Conservation (phyloP, 495 filamentous ascomycete genomes). For the Penicillium simplicissimum region DNA sequence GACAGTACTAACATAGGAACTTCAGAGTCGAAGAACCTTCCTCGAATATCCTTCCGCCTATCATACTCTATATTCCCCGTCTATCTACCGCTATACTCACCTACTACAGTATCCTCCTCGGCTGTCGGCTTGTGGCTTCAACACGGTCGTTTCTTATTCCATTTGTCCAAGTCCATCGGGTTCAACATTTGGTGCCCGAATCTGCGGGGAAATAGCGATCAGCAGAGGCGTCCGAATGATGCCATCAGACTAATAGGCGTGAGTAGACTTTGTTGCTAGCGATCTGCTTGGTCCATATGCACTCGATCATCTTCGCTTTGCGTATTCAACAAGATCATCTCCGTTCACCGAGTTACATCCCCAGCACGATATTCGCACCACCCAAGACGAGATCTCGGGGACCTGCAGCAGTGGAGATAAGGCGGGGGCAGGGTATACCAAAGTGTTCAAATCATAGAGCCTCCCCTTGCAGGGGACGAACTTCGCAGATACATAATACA, state of each 20-base stretch:
- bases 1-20: background rate
- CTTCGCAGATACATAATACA: slow-evolving; percentile 3
- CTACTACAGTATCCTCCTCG: background rate
- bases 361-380: background rate
- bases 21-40: background rate
- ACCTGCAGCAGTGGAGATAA: slow-evolving; percentile 21
- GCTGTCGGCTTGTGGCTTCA: slow-evolving; percentile 8
- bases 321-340: background rate
- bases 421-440: slow-evolving; percentile 7
- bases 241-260: background rate
- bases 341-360: background rate
- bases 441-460: slow-evolving; percentile 22
- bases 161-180: background rate
- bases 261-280: no score
- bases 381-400: background rate
- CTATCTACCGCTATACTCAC: background rate
- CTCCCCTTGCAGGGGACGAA: slow-evolving; percentile 27
- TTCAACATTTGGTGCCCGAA: slow-evolving; percentile 10
- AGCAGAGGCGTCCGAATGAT: slow-evolving; percentile 13
- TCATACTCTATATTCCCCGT: background rate
- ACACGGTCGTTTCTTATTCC: slow-evolving; percentile 2
- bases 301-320: background rate
- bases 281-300: no score
- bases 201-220: slow-evolving; percentile 29
- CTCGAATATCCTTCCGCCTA: background rate